Evolutionary conservation across 2,329 filamentous ascomycete genomes (phyloP).

Genomic region (Xenoacremonium recifei): DNA sequence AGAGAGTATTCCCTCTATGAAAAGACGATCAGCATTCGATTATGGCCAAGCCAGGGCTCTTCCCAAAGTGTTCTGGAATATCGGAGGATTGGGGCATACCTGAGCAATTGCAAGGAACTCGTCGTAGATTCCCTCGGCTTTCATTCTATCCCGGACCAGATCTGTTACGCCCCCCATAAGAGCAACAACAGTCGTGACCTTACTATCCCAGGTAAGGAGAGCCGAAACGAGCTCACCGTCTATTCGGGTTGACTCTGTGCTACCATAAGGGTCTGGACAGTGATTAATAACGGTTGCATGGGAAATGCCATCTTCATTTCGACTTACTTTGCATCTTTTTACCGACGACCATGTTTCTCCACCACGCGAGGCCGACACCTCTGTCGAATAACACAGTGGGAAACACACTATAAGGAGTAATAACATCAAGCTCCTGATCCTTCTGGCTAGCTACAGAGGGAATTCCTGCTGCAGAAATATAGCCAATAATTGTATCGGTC

Average conservation of each 20-base stretch:
- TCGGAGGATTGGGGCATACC: slow-evolving; percentile 14
- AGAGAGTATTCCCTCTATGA: slow-evolving; percentile 28
- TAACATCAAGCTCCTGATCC: slow-evolving; percentile 38
- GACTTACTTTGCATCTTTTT: slow-evolving; percentile 45
- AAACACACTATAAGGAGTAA: slow-evolving; percentile 40
- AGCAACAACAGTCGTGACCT: slow-evolving; percentile 39
- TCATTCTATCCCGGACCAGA: slow-evolving; percentile 37
- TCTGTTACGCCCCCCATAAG: slow-evolving; percentile 37
- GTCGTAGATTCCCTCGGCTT: slow-evolving; percentile 34
- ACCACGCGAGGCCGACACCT: slow-evolving; percentile 39
- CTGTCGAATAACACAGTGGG: slow-evolving; percentile 37
- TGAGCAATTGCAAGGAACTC: slow-evolving; percentile 33
- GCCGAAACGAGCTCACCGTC: slow-evolving; percentile 38
- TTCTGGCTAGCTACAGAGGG: slow-evolving; percentile 39
- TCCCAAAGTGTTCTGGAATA: rapidly evolving
- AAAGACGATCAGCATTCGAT: no score
- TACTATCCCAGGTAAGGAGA: slow-evolving; percentile 43
- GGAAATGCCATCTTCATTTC: no score
- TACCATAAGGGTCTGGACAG: slow-evolving; percentile 35
- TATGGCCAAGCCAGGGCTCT: no score
- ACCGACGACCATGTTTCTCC: slow-evolving; percentile 39
- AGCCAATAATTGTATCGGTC: slow-evolving; percentile 35
- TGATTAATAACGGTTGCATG: background rate
- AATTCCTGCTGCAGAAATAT: slow-evolving; percentile 41
- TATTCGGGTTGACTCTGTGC: slow-evolving; percentile 38